phyloP scores from a whole-genome alignment of 805 yeast species.

The Kluyveromyces lactis region DNA sequence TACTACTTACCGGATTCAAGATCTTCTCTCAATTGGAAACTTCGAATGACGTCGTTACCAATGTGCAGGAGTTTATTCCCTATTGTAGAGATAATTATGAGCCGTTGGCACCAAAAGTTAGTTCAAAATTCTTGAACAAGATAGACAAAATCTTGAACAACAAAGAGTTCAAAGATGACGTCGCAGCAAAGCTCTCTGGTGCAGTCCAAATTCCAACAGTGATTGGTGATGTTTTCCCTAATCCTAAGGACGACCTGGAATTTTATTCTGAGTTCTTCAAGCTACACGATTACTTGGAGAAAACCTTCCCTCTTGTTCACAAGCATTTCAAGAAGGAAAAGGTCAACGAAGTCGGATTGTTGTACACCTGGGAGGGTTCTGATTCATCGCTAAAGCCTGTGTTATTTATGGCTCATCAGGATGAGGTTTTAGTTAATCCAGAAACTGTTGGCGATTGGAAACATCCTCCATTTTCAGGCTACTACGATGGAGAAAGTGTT shows the following conservation, averaged over 20 bases:
- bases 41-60: neutral
- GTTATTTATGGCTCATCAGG: slow-evolving; percentile 61
- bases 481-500: slow-evolving; percentile 45
- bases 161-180: slow-evolving; percentile 24
- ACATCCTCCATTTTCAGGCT: slow-evolving; percentile 49
- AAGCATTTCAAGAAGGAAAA: slow-evolving; percentile 34
- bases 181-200: slow-evolving; percentile 32
- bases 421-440: slow-evolving; percentile 60
- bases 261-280: slow-evolving; percentile 36
- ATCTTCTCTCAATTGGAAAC: neutral
- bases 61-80: neutral
- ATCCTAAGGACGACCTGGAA: slow-evolving; percentile 37
- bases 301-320: slow-evolving; percentile 42
- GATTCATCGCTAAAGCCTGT: slow-evolving; percentile 42
- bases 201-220: slow-evolving; percentile 52
- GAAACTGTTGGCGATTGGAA: slow-evolving; percentile 50
- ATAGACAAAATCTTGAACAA: slow-evolving; percentile 12
- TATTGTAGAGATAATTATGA: slow-evolving; percentile 3
- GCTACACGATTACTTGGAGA: slow-evolving; percentile 42
- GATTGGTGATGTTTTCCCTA: slow-evolving; percentile 38
- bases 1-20: neutral
- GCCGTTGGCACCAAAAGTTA: slow-evolving; percentile 1
- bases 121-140: neutral
- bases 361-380: slow-evolving; percentile 48
- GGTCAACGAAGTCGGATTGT: slow-evolving; percentile 50